Evolutionary conservation across 495 filamentous ascomycete species (phyloP), one percentile per base, ranked within the genome.

Genomic region (Melanomma pulvis-pyrius): DNA sequence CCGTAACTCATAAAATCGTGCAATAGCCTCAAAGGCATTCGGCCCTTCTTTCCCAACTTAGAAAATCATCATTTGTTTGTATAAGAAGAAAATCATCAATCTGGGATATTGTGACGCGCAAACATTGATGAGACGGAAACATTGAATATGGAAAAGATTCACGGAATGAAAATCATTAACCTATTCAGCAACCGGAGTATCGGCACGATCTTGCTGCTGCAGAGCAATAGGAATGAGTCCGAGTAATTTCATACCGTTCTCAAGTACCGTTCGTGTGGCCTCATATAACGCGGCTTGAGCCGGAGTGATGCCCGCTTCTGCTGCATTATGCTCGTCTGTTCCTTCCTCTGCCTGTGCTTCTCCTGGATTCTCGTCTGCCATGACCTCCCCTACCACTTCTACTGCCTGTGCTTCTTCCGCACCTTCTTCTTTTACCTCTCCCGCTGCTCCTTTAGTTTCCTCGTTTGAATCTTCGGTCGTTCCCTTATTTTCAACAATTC

Each of bases 211-310:
- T 15, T 24, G 60, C 25, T 54, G 48, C 7, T 22, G n/a, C n/a
- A 19, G 2, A 1, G 34, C 82, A 54, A 94, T 88, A 28, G 92
- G 92, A 65, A 78, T 90, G 65, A 96, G 79, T 24, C 92, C 92
- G 60, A 96, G 79, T 72, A 96, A 75, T 52, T 82, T 82, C 92
- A 96, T 96, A 47, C 92, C 92, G 74, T 93, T 96, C 74, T 87
- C 79, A 59, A 96, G 76, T 0, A 96, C 90, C 55, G 87, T 87
- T 63, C 89, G 82, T 1, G 90, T 90, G 13, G 89, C 82, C 70
- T 90, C 88, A 73, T 96, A 96, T 17, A 44, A 78, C 2, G 91
- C 90, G 84, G 93, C 22, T 1, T 61, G 41, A 50, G 34, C 59
- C 22, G 59, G 47, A 1, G 25, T 24, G 21, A 49, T 28, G 17